These are phyloP conservation scores for Powellomyces hirtus DNA, from an alignment of 192 early-diverging fungal species.

Conservation along the genomic window DNA sequence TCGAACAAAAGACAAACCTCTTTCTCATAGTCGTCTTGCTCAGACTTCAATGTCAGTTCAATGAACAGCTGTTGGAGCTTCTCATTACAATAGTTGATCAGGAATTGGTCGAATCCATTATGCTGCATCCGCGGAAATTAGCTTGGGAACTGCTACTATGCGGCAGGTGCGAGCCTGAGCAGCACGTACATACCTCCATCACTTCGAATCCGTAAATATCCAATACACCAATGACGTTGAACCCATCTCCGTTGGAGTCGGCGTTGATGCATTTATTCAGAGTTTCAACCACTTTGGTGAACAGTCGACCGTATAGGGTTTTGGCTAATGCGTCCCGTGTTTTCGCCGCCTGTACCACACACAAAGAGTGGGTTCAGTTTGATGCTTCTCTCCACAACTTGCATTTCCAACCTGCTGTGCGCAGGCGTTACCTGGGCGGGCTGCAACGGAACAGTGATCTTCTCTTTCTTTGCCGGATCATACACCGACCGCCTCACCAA, in stretches of 20 bases:
- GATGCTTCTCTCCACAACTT: too few species aligned
- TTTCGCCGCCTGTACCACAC: conserved; percentile 14
- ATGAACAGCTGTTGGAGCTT: conserved; percentile 99
- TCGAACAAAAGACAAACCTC: too few species aligned
- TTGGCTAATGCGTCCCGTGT: conserved; percentile 33
- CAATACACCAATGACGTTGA: conserved; percentile 76
- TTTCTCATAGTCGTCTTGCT: conserved; percentile 95
- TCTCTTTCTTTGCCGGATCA: conserved; percentile 34
- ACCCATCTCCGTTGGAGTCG: neutral
- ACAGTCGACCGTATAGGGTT: conserved; percentile 32
- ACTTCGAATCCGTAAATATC: conserved; percentile 99
- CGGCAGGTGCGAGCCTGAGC: too few species aligned
- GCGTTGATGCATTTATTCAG: conserved; percentile 19
- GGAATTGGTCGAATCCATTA: conserved; percentile 97
- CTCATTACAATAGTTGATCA: conserved; percentile 99
- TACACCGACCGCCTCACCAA: conserved; percentile 32
- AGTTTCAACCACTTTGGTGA: conserved; percentile 19
- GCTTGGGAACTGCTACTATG: too few species aligned
- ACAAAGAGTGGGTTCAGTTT: too few species aligned
- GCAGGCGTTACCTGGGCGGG: conserved; percentile 33
- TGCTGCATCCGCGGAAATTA: too few species aligned
- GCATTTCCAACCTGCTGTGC: too few species aligned
- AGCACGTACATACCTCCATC: conserved; percentile 92
- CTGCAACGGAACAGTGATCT: conserved; percentile 22
- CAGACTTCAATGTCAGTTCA: conserved; percentile 97